A percentile compares a stretch with the other conserved stretches of the same genome.
These are phyloP conservation scores for Trametes cinnabarina DNA, from an alignment of 768 basidiomycete species.

Conservation along the genomic window DNA sequence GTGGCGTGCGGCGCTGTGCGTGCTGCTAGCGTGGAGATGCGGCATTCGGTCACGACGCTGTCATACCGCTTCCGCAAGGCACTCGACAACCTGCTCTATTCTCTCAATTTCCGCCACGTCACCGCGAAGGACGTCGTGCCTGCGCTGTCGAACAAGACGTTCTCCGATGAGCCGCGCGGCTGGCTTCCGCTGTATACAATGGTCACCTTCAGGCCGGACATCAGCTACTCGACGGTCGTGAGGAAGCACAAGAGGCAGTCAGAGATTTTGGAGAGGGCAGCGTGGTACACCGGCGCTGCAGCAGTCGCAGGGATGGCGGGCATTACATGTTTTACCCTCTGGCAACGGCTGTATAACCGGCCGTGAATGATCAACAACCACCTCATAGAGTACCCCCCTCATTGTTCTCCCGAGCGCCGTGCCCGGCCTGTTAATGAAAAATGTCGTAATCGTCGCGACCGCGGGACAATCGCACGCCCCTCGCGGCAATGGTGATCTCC, in stretches of 20 bases:
- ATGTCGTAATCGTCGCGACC: constrained; percentile 18
- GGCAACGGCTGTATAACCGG: constrained; percentile 23
- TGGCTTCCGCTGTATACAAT: constrained; percentile 97
- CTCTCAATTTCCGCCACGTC: constrained; percentile 52
- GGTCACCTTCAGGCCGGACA: constrained; percentile 96
- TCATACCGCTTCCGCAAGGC: constrained; percentile 76
- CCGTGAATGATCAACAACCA: constrained; percentile 12
- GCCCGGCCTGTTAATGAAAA: constrained; percentile 19
- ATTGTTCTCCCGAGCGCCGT: background rate
- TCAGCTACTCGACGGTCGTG: constrained; percentile 83
- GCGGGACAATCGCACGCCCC: constrained; percentile 13
- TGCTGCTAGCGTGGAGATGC: constrained; percentile 80
- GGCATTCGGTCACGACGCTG: constrained; percentile 83
- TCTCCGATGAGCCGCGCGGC: constrained; percentile 51
- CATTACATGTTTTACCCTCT: constrained; percentile 35
- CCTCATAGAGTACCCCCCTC: background rate
- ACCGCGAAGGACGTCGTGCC: constrained; percentile 48
- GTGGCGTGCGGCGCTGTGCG: constrained; percentile 22
- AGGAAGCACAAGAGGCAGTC: constrained; percentile 69
- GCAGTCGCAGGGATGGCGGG: constrained; percentile 43
- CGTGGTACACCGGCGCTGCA: constrained; percentile 45
- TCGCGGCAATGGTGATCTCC: constrained; percentile 18
- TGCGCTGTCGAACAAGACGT: constrained; percentile 23
- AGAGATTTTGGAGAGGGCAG: constrained; percentile 51
- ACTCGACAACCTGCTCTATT: constrained; percentile 72